phyloP scores from a whole-genome alignment of 108 stramenopile genomes.

The Cylindrotheca closterium region DNA sequence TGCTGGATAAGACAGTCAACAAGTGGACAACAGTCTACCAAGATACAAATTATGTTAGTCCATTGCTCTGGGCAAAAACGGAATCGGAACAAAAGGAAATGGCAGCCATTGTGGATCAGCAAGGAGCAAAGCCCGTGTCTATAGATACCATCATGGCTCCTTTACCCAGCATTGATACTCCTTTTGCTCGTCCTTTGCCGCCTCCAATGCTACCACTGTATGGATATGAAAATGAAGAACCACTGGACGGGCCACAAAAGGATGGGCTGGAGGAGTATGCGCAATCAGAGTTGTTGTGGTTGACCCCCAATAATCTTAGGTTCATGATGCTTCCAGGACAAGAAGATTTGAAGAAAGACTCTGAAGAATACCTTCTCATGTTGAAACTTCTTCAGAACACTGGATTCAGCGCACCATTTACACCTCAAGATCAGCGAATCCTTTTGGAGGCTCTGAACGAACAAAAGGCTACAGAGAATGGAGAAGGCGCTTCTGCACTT shows the following conservation, averaged over 20 bases:
- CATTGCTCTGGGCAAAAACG: constrained; percentile 30
- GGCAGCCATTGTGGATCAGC: constrained; percentile 9
- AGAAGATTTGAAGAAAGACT: constrained; percentile 25
- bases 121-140: neutral
- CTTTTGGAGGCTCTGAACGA: constrained; percentile 55
- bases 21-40: constrained; percentile 23
- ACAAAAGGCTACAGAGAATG: constrained; percentile 14
- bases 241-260: constrained; percentile 27
- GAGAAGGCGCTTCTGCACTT: constrained; percentile 10
- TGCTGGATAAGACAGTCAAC: constrained; percentile 27
- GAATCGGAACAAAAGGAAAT: constrained; percentile 23
- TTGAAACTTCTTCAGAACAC: constrained; percentile 51
- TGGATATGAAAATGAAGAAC: constrained; percentile 36
- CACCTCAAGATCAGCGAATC: constrained; percentile 61
- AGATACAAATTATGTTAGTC: constrained; percentile 33
- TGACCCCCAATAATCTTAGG: constrained; percentile 65
- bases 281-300: constrained; percentile 78
- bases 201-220: constrained; percentile 39
- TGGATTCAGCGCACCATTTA: constrained; percentile 61
- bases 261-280: constrained; percentile 45
- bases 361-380: constrained; percentile 46
- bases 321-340: constrained; percentile 52
- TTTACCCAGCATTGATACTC: constrained; percentile 26
- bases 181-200: constrained; percentile 54
- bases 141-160: constrained; percentile 27